These are phyloP conservation scores for Otatea glauca DNA, from an alignment of 176 grass and related monocot species.

Conservation along the genomic window DNA sequence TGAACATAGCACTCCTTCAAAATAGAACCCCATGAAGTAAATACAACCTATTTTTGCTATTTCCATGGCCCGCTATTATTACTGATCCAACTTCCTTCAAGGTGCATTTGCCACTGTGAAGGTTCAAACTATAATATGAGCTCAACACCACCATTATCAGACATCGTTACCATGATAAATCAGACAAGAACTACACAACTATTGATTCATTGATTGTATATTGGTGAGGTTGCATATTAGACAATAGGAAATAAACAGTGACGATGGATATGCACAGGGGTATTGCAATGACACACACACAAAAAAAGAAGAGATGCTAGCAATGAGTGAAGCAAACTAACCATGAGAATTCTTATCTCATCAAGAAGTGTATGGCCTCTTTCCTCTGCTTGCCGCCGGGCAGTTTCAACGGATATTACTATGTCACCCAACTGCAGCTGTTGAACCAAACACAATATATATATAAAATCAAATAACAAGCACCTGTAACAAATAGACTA, in stretches of 20 bases:
- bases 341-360: constrained; percentile 94
- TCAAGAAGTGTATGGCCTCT: constrained; percentile 73
- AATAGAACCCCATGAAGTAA: constrained; percentile 11
- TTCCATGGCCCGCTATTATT: not conserved
- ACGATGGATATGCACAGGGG: not conserved
- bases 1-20: not conserved
- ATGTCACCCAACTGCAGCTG: constrained; percentile 88
- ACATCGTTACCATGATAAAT: not conserved
- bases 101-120: not conserved
- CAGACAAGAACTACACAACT: not conserved
- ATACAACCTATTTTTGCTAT: not conserved
- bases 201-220: not conserved
- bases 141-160: constrained; percentile 7
- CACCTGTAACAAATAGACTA: not conserved
- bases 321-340: constrained; percentile 42
- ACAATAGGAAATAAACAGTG: constrained; percentile 7
- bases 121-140: not conserved
- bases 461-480: not conserved
- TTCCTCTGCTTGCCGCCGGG: constrained; percentile 77
- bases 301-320: not conserved
- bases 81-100: not conserved
- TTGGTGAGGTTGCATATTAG: not conserved
- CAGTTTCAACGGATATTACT: constrained; percentile 86
- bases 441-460: constrained; percentile 36
- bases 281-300: not conserved